These are phyloP conservation scores for Venturia nashicola DNA, from an alignment of 2,329 filamentous ascomycete species.

Conservation along the genomic window DNA sequence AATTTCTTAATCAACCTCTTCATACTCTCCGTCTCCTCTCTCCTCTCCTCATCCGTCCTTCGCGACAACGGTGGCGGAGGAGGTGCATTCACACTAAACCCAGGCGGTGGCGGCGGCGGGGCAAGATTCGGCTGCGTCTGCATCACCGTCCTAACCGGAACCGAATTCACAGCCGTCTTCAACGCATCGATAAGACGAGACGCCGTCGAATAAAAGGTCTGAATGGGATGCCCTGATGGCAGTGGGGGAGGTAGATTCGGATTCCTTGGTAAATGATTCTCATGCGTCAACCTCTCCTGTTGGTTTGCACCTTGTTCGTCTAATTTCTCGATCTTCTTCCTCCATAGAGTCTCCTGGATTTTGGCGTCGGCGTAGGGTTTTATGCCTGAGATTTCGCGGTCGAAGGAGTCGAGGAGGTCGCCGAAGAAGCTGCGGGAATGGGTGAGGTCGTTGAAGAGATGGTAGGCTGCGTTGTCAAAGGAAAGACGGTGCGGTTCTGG, in stretches of 20 bases:
- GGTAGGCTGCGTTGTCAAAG: not conserved
- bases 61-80: not conserved
- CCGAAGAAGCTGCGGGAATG: not conserved
- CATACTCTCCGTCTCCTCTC: not conserved
- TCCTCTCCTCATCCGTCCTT: not conserved
- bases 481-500: not conserved
- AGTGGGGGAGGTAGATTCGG: not conserved
- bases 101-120: not conserved
- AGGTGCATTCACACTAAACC: not conserved
- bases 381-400: not conserved
- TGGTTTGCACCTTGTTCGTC: not conserved
- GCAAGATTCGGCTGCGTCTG: not conserved
- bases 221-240: not conserved
- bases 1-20: conserved; percentile 3
- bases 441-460: not conserved
- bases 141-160: not conserved
- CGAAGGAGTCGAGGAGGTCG: not conserved
- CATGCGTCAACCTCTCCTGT: not conserved
- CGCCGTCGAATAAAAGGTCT: not conserved
- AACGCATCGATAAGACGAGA: not conserved
- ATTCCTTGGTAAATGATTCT: not conserved
- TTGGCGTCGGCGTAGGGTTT: not conserved
- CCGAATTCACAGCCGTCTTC: not conserved
- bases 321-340: not conserved
- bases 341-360: not conserved